These are phyloP conservation scores for Pestalotiopsis sp. DNA, from an alignment of 2,329 filamentous ascomycete species.

Conservation along the genomic window DNA sequence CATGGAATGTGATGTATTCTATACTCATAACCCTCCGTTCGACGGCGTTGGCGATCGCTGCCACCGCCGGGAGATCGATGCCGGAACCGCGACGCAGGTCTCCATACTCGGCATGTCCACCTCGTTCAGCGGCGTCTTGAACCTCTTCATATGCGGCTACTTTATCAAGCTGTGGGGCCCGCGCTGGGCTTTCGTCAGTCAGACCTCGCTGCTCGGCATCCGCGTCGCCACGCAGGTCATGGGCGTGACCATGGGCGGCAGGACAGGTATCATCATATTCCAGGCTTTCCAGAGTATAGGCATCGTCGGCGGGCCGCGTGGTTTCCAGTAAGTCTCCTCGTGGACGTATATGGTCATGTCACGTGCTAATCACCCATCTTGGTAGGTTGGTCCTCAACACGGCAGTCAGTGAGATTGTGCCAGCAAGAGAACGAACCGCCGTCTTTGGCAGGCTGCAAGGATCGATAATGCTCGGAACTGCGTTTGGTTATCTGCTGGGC, in stretches of 20 bases:
- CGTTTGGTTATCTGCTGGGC: slow-evolving; percentile 65
- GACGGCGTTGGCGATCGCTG: slow-evolving; percentile 56
- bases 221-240: slow-evolving; percentile 66
- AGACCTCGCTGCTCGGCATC: slow-evolving; percentile 66
- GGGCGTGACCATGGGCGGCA: slow-evolving; percentile 64
- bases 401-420: slow-evolving; percentile 66
- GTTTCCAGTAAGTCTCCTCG: slow-evolving; percentile 53
- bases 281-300: slow-evolving; percentile 70
- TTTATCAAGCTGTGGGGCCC: slow-evolving; percentile 68
- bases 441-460: slow-evolving; percentile 68
- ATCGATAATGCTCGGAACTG: slow-evolving; percentile 67
- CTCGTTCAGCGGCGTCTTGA: slow-evolving; percentile 65
- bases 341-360: neutral
- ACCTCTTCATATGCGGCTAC: slow-evolving; percentile 70
- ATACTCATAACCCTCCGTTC: slow-evolving; percentile 57
- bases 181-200: slow-evolving; percentile 61
- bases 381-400: slow-evolving; percentile 62
- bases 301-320: slow-evolving; percentile 67
- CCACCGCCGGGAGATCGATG: slow-evolving; percentile 62
- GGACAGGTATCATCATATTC: slow-evolving; percentile 66
- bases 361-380: neutral
- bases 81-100: slow-evolving; percentile 64
- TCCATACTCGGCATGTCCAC: slow-evolving; percentile 69
- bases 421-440: slow-evolving; percentile 61
- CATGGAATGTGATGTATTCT: slow-evolving; percentile 74